These are phyloP conservation scores for Aspergillus leporis DNA, from an alignment of 495 filamentous ascomycete genomes.

Conservation along the genomic window DNA sequence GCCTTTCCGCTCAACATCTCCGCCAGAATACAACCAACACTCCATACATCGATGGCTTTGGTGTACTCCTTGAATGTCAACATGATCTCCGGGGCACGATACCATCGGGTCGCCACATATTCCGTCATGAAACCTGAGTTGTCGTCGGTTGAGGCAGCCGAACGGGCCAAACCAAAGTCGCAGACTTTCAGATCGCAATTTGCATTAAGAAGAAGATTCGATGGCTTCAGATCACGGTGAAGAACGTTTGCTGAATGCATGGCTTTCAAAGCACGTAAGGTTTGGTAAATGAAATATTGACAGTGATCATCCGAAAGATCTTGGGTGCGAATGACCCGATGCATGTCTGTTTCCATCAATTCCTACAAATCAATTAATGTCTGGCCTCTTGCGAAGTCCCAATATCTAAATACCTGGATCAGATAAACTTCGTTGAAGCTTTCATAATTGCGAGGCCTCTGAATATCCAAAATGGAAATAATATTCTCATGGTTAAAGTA, in stretches of 20 bases:
- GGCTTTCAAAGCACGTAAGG: constrained; percentile 93
- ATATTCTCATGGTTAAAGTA: constrained; percentile 99
- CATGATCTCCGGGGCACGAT: constrained; percentile 99
- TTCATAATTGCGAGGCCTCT: constrained; percentile 94
- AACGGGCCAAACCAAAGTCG: constrained; percentile 95
- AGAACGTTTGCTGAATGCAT: constrained; percentile 99
- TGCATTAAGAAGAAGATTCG: constrained; percentile 94
- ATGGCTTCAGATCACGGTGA: constrained; percentile 96
- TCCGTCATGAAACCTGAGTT: constrained; percentile 99
- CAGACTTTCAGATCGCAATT: constrained; percentile 99
- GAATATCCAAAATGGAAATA: constrained; percentile 98
- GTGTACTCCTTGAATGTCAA: constrained; percentile 99
- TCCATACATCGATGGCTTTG: constrained; percentile 99
- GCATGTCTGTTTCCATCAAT: constrained; percentile 99
- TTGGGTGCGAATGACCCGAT: constrained; percentile 97
- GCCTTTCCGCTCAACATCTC: constrained; percentile 99
- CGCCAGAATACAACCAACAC: constrained; percentile 97
- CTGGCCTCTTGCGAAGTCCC: not conserved
- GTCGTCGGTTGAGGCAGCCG: constrained; percentile 90
- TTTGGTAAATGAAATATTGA: constrained; percentile 99
- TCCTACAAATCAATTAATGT: constrained; percentile 56
- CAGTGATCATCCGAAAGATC: constrained; percentile 98
- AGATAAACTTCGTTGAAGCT: constrained; percentile 98
- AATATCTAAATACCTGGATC: constrained; percentile 72
- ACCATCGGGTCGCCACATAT: constrained; percentile 99